Conservation (phyloP, 257 asterid genomes). For the Craterostigma plantagineum region DNA sequence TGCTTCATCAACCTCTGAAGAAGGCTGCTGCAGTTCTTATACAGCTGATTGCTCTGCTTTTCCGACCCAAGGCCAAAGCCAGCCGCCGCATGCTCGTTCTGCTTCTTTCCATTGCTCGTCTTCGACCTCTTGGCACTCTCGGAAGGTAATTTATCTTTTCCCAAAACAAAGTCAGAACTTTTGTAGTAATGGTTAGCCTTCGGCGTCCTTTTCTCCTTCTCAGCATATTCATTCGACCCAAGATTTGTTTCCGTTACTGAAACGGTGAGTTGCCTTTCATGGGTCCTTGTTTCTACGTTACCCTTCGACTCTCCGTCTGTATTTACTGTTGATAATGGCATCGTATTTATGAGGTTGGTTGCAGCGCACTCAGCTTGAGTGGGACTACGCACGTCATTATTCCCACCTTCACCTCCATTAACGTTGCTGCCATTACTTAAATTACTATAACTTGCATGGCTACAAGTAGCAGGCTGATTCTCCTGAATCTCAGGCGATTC, state of each 20-base stretch:
- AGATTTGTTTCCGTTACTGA: conserved; percentile 31
- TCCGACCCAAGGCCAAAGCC: conserved; percentile 30
- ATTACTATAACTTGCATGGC: conserved; percentile 9
- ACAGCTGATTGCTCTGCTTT: conserved; percentile 31
- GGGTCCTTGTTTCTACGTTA: conserved; percentile 31
- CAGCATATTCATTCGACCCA: conserved; percentile 23
- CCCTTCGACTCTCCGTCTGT: conserved; percentile 30
- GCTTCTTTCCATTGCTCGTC: conserved; percentile 47
- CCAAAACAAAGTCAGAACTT: conserved; percentile 74
- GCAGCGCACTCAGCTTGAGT: conserved; percentile 17
- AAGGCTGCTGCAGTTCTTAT: conserved; percentile 48
- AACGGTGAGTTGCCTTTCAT: conserved; percentile 50
- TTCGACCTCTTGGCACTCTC: conserved; percentile 57
- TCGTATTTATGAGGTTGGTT: conserved; percentile 16
- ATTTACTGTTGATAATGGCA: conserved; percentile 25
- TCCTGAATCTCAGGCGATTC: conserved; percentile 16
- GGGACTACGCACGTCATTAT: too few relatives aligned
- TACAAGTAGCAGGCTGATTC: conserved; percentile 16
- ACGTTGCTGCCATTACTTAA: conserved; percentile 10
- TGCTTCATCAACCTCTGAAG: conserved; percentile 44
- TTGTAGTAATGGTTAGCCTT: conserved; percentile 76
- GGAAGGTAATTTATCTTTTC: conserved; percentile 72
- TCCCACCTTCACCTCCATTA: conserved; percentile 15
- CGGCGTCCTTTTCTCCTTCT: conserved; percentile 89
- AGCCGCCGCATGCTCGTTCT: conserved; percentile 18